These are phyloP conservation scores for Xylariomycetidae sp. DNA, from an alignment of 2,329 filamentous ascomycete species.

Conservation along the genomic window DNA sequence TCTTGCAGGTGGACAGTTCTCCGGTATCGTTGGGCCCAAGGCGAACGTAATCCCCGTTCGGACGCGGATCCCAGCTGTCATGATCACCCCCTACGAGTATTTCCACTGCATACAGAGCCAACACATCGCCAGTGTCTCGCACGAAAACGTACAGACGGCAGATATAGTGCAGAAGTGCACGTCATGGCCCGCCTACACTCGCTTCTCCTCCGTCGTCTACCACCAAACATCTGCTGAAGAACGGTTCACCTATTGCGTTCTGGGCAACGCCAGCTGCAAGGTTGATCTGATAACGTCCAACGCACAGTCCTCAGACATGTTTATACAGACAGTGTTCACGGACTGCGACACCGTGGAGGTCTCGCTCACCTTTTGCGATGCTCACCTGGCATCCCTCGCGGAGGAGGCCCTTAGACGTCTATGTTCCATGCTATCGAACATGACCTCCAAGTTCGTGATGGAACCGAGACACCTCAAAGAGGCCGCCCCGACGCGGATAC, in stretches of 20 bases:
- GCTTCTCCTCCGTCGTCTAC: constrained; percentile 49
- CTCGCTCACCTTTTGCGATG: constrained; percentile 39
- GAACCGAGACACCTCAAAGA: constrained; percentile 40
- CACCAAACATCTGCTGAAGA: constrained; percentile 35
- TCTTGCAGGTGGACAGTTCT: constrained; percentile 36
- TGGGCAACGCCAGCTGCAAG: constrained; percentile 40
- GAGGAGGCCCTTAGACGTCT: constrained; percentile 40
- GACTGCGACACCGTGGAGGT: constrained; percentile 33
- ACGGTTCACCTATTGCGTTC: constrained; percentile 35
- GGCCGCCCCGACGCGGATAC: constrained; percentile 34
- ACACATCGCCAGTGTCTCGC: constrained; percentile 38
- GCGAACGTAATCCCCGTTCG: constrained; percentile 44
- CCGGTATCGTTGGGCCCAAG: constrained; percentile 40
- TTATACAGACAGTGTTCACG: constrained; percentile 36
- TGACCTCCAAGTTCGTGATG: constrained; percentile 40
- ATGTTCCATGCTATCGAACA: constrained; percentile 36
- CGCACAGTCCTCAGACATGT: constrained; percentile 39
- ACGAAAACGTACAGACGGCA: constrained; percentile 44
- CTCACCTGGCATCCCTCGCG: constrained; percentile 35
- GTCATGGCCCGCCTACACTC: constrained; percentile 46
- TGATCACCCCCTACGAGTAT: constrained; percentile 42
- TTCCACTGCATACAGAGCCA: constrained; percentile 44
- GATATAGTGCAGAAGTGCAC: constrained; percentile 50
- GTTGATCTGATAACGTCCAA: constrained; percentile 35
- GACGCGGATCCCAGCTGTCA: constrained; percentile 36